Base-by-base conservation (phyloP, 2,329 filamentous ascomycete genomes). In the Aureobasidium sp. region DNA sequence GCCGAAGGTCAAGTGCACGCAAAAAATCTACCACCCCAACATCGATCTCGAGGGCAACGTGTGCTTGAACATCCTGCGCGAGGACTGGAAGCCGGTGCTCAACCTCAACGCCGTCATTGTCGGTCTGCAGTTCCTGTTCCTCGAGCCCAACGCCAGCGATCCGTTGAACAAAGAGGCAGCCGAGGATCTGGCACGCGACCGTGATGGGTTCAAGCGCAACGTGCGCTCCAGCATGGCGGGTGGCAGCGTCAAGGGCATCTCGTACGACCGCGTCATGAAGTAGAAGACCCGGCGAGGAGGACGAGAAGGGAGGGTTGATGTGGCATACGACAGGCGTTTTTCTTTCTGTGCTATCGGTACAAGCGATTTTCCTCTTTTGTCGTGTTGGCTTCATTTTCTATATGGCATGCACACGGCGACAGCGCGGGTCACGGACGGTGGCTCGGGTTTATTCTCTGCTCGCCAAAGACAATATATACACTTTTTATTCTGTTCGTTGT, bases 11-110 rank as follows among this genome's bases (percentile, higher is more conserved):
- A 94, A 89, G 71, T 97, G 94, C 78, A 88, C 86, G 67, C 90
- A 99, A 77, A 97, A 96, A 81, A 97, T 99, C 69, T 99, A 99
- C 78, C 94, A 99, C 73, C 94, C 94, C 6, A 99, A 99, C 75
- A 99, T 99, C 72, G 94, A 99, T 71, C 82, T 96, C 42, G 90
- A 97, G 73, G 94, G 94, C 67, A 99, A 99, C 72, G 92, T 99
- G 64, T 99, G 94, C 78, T 77, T 99, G 70, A 99, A 99, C 74
- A 99, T 99, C 69, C 76, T 99, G 70, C 81, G 94, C 64, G 94
- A 99, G 77, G 94, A 99, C 78, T 99, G 94, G 94, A 99, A 97
- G 80, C 94, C 94, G 0, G 94, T 99, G 46, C 78, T 99, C 71
- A 97, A 97, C 74, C 75, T 99, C 72, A 96, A 97, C 71, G 92